A percentile compares a stretch with the other conserved stretches of the same genome.
Conservation (phyloP, 2,329 filamentous ascomycete genomes). For the Aciculosporium take region DNA sequence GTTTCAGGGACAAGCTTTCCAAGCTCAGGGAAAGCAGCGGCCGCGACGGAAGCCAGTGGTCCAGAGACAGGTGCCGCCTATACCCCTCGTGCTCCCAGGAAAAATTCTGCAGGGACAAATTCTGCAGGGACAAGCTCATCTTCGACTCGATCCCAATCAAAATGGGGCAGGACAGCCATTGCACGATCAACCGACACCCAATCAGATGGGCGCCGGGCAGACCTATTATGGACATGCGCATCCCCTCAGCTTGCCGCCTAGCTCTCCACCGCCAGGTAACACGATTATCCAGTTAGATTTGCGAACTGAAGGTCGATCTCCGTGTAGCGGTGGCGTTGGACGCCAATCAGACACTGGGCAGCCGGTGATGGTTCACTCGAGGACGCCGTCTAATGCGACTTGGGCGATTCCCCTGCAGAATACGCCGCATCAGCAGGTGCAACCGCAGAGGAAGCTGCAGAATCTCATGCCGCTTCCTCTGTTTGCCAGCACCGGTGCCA, state of each 20-base stretch:
- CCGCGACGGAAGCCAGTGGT: not conserved
- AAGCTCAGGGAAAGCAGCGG: not conserved
- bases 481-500: not conserved
- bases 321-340: not conserved
- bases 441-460: not conserved
- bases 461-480: constrained; percentile 5
- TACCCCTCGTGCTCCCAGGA: not conserved
- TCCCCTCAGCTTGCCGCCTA: not conserved
- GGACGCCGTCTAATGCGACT: not conserved
- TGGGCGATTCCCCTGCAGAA: not conserved
- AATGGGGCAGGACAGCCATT: too few species aligned
- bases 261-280: not conserved
- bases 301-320: not conserved
- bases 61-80: not conserved
- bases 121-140: not conserved
- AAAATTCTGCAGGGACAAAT: too few species aligned
- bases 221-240: not conserved
- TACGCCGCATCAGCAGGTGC: not conserved
- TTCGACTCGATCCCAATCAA: too few species aligned
- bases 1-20: not conserved
- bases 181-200: too few species aligned
- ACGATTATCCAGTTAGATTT: not conserved
- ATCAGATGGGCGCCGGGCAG: not conserved
- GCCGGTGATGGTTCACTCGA: not conserved
- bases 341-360: not conserved